Base-by-base conservation (phyloP, 1,139 yeast genomes). In the Kodamaea anthophila region DNA sequence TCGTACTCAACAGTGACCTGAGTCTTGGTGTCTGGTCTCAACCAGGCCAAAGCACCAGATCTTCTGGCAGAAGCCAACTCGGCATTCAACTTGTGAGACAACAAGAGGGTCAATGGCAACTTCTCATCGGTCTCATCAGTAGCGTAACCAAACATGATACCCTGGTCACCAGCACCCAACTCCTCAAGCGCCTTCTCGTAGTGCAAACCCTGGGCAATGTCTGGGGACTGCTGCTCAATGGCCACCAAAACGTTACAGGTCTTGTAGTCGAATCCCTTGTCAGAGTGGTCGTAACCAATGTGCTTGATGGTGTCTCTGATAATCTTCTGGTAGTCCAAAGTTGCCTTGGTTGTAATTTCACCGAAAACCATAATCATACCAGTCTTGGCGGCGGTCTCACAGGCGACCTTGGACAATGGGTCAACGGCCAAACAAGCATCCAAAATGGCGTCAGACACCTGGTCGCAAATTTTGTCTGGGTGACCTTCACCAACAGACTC, bases 151-250 rank as follows among this genome's bases (percentile, higher is more conserved):
- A 91, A 91, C 99, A 91, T 91, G 62, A 91, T 91, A 79, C 99
- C 97, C 71, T 91, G 99, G 72, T 91, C 99, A 80, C 99, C 99
- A 46, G 99, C 98, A 64, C 98, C 99, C 57, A 91, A 79, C 38
- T 91, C 94, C 73, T 91, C 99, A 47, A 91, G 74, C 38, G 96
- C 93, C 70, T 87, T 77, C 64, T 91, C 96, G 68, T 83, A 85
- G 67, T 91, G 98, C 57, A 91, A 78, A 74, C 98, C 98, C 71
- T 91, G 97, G 42, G 98, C 98, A 52, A 91, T 91, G 69, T 91
- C 99, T 49, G 95, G 94, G 35, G 97, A 87, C 70, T 91, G 98
- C 70, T 91, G 97, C 74, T 91, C 99, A 64, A 91, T 87, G 61
- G 98, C 98, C 45, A 91, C 98, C 47, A 93, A 74, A 38, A 91